Percentiles rank a stretch among this genome's conserved stretches.
Conservation (phyloP, 1,284 basidiomycete genomes). For the Limonomyces culmigenus region DNA sequence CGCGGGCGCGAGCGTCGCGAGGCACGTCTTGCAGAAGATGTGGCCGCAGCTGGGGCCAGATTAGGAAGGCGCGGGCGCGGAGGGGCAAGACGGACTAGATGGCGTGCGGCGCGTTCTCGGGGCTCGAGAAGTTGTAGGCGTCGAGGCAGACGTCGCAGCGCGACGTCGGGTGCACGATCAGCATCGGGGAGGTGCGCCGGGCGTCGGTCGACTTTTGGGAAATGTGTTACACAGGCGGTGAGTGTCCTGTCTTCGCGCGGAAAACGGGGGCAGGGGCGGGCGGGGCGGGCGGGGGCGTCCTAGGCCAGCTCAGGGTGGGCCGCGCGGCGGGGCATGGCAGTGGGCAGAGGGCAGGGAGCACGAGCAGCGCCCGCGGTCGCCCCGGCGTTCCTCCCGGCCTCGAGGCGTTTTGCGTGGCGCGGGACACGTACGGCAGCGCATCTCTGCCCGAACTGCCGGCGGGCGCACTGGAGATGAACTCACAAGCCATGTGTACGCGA, state of each 20-base stretch:
- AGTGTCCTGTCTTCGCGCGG: background rate
- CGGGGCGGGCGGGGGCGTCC: no score
- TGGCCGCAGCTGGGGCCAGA: background rate
- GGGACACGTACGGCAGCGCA: no score
- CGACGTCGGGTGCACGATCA: conserved; percentile 35
- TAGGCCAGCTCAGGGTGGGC: no score
- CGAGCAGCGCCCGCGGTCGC: no score
- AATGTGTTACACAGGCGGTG: background rate
- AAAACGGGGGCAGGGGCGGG: background rate
- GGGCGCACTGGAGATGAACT: no score
- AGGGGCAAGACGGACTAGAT: conserved; percentile 14
- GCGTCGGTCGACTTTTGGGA: background rate
- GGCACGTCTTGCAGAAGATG: conserved; percentile 15
- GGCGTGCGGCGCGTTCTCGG: conserved; percentile 30
- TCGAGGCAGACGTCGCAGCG: conserved; percentile 43
- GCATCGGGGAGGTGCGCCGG: conserved; percentile 7
- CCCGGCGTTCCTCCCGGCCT: no score
- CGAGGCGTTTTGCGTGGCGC: no score
- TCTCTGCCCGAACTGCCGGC: no score
- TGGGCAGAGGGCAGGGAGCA: background rate
- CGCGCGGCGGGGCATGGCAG: background rate
- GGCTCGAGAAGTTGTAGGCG: conserved; percentile 23
- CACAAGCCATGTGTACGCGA: no score
- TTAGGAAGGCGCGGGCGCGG: background rate
- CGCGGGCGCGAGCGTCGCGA: conserved; percentile 27